phyloP scores from a whole-genome alignment of 176 grass and related monocot species.

The Themeda triandra region DNA sequence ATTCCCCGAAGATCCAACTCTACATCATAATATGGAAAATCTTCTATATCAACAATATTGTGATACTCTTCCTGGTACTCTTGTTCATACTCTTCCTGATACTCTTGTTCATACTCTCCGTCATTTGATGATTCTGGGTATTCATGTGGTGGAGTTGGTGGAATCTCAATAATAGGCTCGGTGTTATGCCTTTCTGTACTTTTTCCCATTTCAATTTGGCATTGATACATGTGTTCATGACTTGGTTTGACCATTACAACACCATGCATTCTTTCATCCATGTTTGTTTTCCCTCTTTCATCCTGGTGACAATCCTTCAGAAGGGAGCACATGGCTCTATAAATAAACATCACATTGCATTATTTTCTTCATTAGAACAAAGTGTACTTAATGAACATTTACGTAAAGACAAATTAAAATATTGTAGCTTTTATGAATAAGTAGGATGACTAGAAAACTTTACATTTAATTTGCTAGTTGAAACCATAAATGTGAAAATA shows the following conservation, averaged over 20 bases:
- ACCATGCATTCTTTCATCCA: neutral
- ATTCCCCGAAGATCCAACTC: neutral
- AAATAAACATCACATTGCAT: neutral
- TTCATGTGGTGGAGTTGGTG: neutral
- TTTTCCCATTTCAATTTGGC: constrained; percentile 4
- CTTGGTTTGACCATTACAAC: neutral
- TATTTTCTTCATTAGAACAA: neutral
- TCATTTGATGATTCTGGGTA: neutral
- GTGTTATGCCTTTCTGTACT: neutral
- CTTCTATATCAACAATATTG: neutral
- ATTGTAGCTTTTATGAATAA: neutral
- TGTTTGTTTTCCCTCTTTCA: neutral
- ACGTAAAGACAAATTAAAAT: neutral
- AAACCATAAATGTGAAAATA: neutral
- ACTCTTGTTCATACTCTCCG: neutral
- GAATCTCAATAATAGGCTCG: neutral
- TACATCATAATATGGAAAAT: neutral
- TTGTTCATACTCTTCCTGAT: neutral
- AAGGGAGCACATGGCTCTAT: neutral
- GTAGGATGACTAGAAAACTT: neutral
- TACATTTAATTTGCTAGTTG: neutral
- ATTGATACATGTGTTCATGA: neutral
- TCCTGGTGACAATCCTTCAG: neutral
- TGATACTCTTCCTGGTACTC: too few relatives aligned
- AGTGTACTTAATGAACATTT: neutral